Evolutionary conservation across 768 basidiomycete species (phyloP).

Genomic region (Galerina marginata): DNA sequence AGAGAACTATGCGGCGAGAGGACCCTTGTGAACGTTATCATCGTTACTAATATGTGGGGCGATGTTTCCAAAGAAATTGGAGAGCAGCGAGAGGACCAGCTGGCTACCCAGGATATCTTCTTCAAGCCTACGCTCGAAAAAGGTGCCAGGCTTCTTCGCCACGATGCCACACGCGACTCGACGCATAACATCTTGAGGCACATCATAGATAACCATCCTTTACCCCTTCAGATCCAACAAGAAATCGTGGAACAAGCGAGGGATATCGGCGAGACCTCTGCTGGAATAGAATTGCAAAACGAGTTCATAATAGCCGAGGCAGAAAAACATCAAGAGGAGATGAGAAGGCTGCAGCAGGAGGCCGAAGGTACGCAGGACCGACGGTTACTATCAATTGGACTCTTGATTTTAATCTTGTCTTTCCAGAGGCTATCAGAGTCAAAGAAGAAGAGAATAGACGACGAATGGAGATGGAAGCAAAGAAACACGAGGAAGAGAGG

Average conservation of each 20-base stretch:
- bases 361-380: slow-evolving; percentile 37
- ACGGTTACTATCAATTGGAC: background rate
- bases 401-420: background rate
- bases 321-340: slow-evolving; percentile 48
- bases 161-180: slow-evolving; percentile 41
- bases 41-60: slow-evolving; percentile 61
- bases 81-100: slow-evolving; percentile 47
- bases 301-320: slow-evolving; percentile 49
- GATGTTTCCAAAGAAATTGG: slow-evolving; percentile 43
- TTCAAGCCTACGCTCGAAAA: slow-evolving; percentile 57
- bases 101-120: slow-evolving; percentile 44
- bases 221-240: slow-evolving; percentile 55
- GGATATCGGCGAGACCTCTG: slow-evolving; percentile 53
- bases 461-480: slow-evolving; percentile 51
- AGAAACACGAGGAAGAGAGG: slow-evolving; percentile 50
- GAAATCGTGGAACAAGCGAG: slow-evolving; percentile 58
- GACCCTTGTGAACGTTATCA: slow-evolving; percentile 53
- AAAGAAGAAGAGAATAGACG: slow-evolving; percentile 52
- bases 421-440: slow-evolving; percentile 39
- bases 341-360: slow-evolving; percentile 48
- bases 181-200: slow-evolving; percentile 45
- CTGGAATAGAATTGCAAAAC: slow-evolving; percentile 56
- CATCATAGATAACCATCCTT: slow-evolving; percentile 45
- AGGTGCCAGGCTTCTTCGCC: slow-evolving; percentile 48
- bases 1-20: slow-evolving; percentile 54